Evolutionary conservation across 179 eudicot species (phyloP).

Genomic region (Silene vulgaris): DNA sequence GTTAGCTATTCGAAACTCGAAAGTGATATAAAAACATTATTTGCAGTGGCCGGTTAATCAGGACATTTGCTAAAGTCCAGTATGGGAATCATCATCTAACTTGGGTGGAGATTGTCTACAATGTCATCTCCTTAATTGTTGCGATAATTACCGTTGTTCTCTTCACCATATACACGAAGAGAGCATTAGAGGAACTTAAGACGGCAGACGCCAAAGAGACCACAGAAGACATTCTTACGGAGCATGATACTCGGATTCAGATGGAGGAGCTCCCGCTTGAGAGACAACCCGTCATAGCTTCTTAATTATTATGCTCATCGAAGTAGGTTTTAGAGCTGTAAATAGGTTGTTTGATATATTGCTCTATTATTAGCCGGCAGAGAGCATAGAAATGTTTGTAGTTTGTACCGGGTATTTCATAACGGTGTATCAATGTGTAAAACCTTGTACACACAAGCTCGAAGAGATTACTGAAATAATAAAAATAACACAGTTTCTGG

Average conservation of each 20-base stretch:
- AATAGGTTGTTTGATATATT: slow-evolving; percentile 27
- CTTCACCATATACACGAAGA: slow-evolving; percentile 72
- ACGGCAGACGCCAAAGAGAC: slow-evolving; percentile 31
- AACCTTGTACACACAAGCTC: not conserved
- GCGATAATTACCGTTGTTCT: slow-evolving; percentile 54
- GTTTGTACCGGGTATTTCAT: not conserved
- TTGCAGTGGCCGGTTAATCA: slow-evolving; percentile 78
- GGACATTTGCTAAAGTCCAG: slow-evolving; percentile 78
- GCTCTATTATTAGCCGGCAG: not conserved
- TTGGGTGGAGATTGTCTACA: slow-evolving; percentile 74
- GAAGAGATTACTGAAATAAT: not conserved
- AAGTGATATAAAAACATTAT: not conserved
- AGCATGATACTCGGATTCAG: slow-evolving; percentile 32
- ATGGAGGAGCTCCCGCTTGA: slow-evolving; percentile 55
- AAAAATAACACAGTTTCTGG: not conserved
- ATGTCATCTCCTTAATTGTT: slow-evolving; percentile 66
- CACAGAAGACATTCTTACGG: slow-evolving; percentile 24
- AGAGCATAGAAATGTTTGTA: slow-evolving; percentile 15
- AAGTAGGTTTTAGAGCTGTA: slow-evolving; percentile 32
- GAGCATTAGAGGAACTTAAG: slow-evolving; percentile 55
- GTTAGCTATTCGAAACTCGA: not conserved
- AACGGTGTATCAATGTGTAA: not conserved
- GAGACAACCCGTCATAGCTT: slow-evolving; percentile 30
- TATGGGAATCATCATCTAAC: slow-evolving; percentile 74
- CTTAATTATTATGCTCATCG: slow-evolving; percentile 9